phyloP scores from a whole-genome alignment of 495 filamentous ascomycete genomes.

The Penicillium roqueforti region DNA sequence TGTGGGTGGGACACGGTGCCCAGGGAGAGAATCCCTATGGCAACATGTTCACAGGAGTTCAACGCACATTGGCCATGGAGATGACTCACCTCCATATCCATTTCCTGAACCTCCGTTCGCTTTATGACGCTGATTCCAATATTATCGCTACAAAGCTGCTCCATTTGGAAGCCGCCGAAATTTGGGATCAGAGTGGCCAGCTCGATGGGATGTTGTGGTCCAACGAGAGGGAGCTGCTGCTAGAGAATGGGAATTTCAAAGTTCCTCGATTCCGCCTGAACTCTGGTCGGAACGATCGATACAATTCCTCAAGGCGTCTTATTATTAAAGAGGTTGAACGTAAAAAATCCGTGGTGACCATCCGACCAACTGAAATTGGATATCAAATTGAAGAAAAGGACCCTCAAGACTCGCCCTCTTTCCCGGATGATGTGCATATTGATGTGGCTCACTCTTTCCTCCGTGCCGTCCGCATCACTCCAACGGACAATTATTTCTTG shows the following conservation, averaged over 20 bases:
- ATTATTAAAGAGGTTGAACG: conserved; percentile 17
- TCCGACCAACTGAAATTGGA: conserved; percentile 5
- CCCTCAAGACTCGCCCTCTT: neutral
- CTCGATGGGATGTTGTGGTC: conserved; percentile 16
- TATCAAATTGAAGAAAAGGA: conserved; percentile 15
- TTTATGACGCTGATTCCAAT: conserved; percentile 6
- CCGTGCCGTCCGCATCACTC: conserved; percentile 10
- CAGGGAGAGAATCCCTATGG: conserved; percentile 29
- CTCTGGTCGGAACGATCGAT: conserved; percentile 29
- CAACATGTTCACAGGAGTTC: conserved; percentile 39
- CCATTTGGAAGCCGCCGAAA: conserved; percentile 19
- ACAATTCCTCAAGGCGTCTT: conserved; percentile 34
- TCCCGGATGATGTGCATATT: conserved; percentile 4
- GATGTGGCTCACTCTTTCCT: conserved; percentile 15
- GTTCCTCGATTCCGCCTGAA: conserved; percentile 31
- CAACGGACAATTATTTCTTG: conserved; percentile 13
- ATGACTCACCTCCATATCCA: conserved; percentile 26
- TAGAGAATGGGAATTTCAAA: conserved; percentile 20
- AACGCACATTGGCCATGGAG: conserved; percentile 26
- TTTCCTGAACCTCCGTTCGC: conserved; percentile 24
- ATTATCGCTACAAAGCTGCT: conserved; percentile 21
- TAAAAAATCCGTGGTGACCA: neutral
- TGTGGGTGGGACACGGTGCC: conserved; percentile 39
- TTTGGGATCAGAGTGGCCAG: conserved; percentile 17
- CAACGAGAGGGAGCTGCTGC: conserved; percentile 24